Base-by-base conservation (phyloP, 306 rosid species). In the Pyrus pyrifolia region DNA sequence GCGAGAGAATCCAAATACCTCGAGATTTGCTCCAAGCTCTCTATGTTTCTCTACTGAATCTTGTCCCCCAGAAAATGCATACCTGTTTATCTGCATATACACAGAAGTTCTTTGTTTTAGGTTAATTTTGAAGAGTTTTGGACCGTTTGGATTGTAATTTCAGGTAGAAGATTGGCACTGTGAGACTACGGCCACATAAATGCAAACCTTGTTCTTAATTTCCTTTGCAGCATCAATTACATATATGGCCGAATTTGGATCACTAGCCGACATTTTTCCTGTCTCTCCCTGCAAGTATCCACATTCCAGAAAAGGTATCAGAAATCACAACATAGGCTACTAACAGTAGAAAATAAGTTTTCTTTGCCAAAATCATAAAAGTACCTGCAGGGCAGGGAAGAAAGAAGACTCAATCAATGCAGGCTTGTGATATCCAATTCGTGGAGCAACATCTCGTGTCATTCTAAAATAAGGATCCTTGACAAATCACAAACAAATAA, bases 401-500 rank as follows among this genome's bases (percentile, higher is more conserved):
- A 95, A 92, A 71, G 81, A 79, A 60, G 97, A 88, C 68, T 95
- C 97, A 15, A 96, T 96, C 89, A 96, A 79, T 64, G 98, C 93
- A 51, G 97, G 97, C 83, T 96, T 92, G 83, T 88, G 83, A 79
- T 81, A 88, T 59, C 96, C 97, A 42, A 96, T 63, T 55, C 87
- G 83, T 38, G 98, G 97, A 89, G 99, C 99, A 78, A 92, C 98
- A 82, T 96, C 99, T 51, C 97, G 81, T 40, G 98, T 96, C 99
- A 96, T 96, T 82, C 98, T 89, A 73, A 96, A 96, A 81, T 91
- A 96, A 78, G 98, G 96, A 90, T 96, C 99, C 98, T 91, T 87
- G 65, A 80, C 27, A 83, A 72, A 52, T 68, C 73, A 76, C 38
- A 76, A 76, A 83, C 73, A 80, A 76, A 67, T 49, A 58, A 23